These are phyloP conservation scores for Corchorus capsularis DNA, from an alignment of 345 rosid species.

Conservation along the genomic window DNA sequence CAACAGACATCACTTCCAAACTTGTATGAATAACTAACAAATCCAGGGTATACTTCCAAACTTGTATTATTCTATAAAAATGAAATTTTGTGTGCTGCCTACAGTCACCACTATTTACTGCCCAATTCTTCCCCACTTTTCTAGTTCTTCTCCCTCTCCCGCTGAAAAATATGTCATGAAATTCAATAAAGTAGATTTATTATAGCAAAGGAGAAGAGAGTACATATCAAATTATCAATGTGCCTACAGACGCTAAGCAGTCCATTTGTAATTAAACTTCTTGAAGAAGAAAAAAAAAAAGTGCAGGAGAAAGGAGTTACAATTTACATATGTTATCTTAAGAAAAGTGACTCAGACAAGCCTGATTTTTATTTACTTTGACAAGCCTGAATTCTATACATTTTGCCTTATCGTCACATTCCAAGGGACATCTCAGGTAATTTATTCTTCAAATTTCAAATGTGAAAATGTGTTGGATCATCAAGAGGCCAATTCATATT, in stretches of 20 bases:
- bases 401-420: background rate
- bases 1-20: background rate
- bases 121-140: background rate
- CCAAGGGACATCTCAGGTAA: background rate
- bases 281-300: background rate
- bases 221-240: background rate
- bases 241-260: background rate
- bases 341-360: background rate
- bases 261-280: background rate
- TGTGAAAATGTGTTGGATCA: background rate
- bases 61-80: background rate
- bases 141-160: background rate
- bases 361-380: background rate
- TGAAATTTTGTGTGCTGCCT: background rate
- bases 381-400: background rate
- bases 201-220: background rate
- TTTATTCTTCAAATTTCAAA: background rate
- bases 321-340: background rate
- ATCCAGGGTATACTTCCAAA: background rate
- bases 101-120: background rate
- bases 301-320: conserved; percentile 1
- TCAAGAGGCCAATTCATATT: background rate
- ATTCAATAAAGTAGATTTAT: background rate
- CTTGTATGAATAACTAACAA: too few species aligned
- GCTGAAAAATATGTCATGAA: background rate